Evolutionary conservation across 1,284 basidiomycete species (phyloP), one percentile per base, ranked within the genome.

Genomic region (Cutaneotrichosporon sp.): DNA sequence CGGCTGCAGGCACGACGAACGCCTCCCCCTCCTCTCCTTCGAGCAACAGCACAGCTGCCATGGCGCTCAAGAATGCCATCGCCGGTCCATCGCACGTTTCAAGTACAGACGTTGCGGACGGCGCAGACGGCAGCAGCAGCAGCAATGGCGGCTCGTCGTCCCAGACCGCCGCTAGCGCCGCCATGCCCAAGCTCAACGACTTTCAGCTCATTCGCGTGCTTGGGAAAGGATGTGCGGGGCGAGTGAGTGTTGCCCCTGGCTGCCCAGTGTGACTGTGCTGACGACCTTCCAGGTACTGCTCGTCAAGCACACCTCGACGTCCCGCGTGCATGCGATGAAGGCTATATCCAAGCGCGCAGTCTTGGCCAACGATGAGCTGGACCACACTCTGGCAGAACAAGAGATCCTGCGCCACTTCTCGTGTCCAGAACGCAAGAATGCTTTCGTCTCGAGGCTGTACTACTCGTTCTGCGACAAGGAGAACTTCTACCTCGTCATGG

Each of bases 391-490:
- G 60, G 95, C 94, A 2, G 95, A 98, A 79, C 92, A 97, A 77
- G 88, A 90, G 13, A 93, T 98, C 22, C 81, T 98, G 70, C 92
- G 91, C 79, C 84, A 91, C 55, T 95, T 97, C 88, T 80, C 82
- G 5, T 86, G 87, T 9, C 54, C 46, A 25, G 86, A 90, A 71
- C 74, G 73, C 22, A 81, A 84, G 63, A 93, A 95, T 76, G 92
- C 92, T 4, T 98, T 97, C 78, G 89, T 97, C 59, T 92, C 97
- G 60, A 91, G 89, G 75, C 85, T 98, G 14, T 91, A 92, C 86
- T 95, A 91, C 88, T 91, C 90, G 78, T 97, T 97, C 82, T 92
- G 95, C 77, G 94, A 97, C 80, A 89, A 89, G 78, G 92, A 95
- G 77, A 94, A 95, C 75, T 81, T 97, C 62, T 97, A 93, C 68